Evolutionary conservation across 495 filamentous ascomycete species (phyloP), one percentile per base, ranked within the genome.

Genomic region (Aspergillus ostianus): DNA sequence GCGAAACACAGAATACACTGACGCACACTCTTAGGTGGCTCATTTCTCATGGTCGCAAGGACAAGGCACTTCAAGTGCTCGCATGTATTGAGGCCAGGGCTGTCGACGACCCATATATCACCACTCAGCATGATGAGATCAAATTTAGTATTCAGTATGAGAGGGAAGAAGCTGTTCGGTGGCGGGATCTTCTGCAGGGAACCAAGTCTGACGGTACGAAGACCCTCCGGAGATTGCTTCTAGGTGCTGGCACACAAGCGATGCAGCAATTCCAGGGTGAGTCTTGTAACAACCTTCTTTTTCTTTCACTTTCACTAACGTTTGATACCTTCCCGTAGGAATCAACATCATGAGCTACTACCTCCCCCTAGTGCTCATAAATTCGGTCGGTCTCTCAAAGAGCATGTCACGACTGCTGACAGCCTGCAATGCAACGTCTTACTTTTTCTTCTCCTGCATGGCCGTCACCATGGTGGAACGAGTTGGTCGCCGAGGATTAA

Each of bases 271-370:
- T 84, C 9, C 21, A 57, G 29, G 62, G 63, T 52, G 6, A 9
- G 10, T 50, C 15, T 50, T 20, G 47, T 20, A 3, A 4, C 18
- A 10, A 7, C 12, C 4, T 50, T 5, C 47, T 36, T 3, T 2
- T 9, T 4, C 47, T 20, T 20, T 23, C n/a, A n/a, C n/a, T n/a
- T n/a, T n/a, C n/a, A n/a, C n/a, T n/a, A 19, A 3, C 19, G 9
- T 23, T 17, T 15, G 4, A 21, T 9, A 20, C 12, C 4, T 7
- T 50, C 26, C 47, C 27, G 17, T 63, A 26, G 80, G 81, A 19
- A 80, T 82, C 57, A 82, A 82, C 49, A 73, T 75, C 52, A 73
- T 69, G 65, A 66, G 70, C 0, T 82, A 81, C 55, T 81, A 82
- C 49, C 63, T 81, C 0, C 79, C 82, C 0, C 78, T 70, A 4